Evolutionary conservation across 2,329 filamentous ascomycete species (phyloP).

Genomic region (Microdochium trichocladiopsis): DNA sequence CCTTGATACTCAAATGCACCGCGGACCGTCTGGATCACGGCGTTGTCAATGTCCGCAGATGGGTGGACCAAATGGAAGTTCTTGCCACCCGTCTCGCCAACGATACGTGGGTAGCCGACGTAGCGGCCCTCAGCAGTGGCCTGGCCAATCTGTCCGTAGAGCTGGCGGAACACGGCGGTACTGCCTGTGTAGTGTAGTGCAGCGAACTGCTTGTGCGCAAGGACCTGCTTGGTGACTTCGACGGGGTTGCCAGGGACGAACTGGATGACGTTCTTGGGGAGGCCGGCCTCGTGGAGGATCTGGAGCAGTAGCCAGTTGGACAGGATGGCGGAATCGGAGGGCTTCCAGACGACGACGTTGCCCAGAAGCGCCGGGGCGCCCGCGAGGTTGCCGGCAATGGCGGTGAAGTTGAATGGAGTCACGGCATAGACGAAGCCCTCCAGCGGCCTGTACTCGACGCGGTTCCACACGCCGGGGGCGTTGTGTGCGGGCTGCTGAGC

Average conservation of each 20-base stretch:
- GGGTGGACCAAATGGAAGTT: slow-evolving; percentile 84
- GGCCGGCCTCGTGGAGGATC: slow-evolving; percentile 55
- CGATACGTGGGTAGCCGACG: slow-evolving; percentile 77
- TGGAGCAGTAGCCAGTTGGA: slow-evolving; percentile 26
- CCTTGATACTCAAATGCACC: slow-evolving; percentile 88
- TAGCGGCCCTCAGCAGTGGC: slow-evolving; percentile 79
- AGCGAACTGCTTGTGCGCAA: slow-evolving; percentile 74
- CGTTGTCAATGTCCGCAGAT: slow-evolving; percentile 71
- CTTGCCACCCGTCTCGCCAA: slow-evolving; percentile 88
- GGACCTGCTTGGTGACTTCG: slow-evolving; percentile 70
- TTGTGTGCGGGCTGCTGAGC: slow-evolving; percentile 81
- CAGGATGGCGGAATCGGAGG: slow-evolving; percentile 23
- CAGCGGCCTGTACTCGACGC: slow-evolving; percentile 56
- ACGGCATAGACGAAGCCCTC: slow-evolving; percentile 34
- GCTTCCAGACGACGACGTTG: slow-evolving; percentile 35
- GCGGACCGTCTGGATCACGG: slow-evolving; percentile 74
- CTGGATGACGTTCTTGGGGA: slow-evolving; percentile 85
- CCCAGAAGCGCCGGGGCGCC: slow-evolving; percentile 27
- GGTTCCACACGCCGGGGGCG: slow-evolving; percentile 81
- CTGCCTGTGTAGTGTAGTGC: slow-evolving; percentile 94
- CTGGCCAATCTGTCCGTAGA: slow-evolving; percentile 80
- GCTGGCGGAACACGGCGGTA: slow-evolving; percentile 80
- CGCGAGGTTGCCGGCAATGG: slow-evolving; percentile 27
- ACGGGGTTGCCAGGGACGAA: slow-evolving; percentile 86
- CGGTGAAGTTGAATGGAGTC: slow-evolving; percentile 35